Conservation (phyloP, 129 eudicot species). For the Ambrosia artemisiifolia region DNA sequence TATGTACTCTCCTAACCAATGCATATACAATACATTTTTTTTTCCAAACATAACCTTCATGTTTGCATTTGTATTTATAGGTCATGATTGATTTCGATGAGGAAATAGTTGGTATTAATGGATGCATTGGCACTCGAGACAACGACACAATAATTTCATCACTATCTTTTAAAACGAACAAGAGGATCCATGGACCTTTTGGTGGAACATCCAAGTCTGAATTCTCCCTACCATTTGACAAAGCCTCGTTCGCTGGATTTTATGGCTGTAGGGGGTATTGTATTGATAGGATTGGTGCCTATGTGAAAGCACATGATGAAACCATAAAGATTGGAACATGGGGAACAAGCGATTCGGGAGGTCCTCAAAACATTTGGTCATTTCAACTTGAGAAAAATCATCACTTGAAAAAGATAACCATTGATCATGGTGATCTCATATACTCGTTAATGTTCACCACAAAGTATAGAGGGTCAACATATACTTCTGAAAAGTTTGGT, state of each 20-base stretch:
- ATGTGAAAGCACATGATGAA: background rate
- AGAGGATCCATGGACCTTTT: conserved; percentile 16
- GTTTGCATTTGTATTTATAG: too few relatives aligned
- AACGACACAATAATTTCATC: background rate
- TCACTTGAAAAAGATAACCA: background rate
- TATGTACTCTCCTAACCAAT: background rate
- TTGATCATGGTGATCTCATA: background rate
- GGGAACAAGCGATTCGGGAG: background rate
- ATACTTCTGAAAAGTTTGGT: too few relatives aligned
- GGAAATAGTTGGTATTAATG: background rate
- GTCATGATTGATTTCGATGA: background rate
- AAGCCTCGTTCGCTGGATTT: conserved; percentile 6
- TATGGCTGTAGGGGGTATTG: background rate
- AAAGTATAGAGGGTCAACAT: background rate
- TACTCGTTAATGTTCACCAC: conserved; percentile 1
- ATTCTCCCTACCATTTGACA: background rate
- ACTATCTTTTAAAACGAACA: background rate
- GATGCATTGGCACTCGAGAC: background rate
- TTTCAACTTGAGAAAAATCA: background rate
- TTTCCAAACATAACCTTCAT: too few relatives aligned
- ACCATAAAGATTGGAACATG: background rate
- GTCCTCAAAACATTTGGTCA: background rate
- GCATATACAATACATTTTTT: background rate
- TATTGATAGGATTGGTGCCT: background rate
- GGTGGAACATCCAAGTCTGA: background rate